phyloP scores from a whole-genome alignment of 2,329 filamentous ascomycete species.

The Rutstroemia sydowiana region DNA sequence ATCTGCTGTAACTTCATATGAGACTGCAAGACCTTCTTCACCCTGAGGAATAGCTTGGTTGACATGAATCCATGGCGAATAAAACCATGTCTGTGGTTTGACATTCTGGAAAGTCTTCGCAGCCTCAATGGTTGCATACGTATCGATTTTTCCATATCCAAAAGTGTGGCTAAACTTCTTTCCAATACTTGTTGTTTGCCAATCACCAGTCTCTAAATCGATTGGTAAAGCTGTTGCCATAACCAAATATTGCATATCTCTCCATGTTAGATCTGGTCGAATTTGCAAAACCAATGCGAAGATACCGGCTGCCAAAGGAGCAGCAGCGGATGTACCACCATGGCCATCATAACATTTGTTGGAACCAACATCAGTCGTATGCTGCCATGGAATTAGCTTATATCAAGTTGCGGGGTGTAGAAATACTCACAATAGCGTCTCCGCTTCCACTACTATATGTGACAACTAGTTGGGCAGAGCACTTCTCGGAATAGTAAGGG shows the following conservation, averaged over 20 bases:
- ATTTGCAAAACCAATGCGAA: conserved; percentile 81
- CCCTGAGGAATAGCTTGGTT: conserved; percentile 82
- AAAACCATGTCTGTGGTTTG: conserved; percentile 93
- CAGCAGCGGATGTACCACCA: conserved; percentile 91
- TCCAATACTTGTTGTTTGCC: conserved; percentile 74
- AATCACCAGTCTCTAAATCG: conserved; percentile 65
- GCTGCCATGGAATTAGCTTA: conserved; percentile 37
- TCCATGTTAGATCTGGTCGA: conserved; percentile 83
- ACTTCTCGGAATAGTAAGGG: conserved; percentile 93
- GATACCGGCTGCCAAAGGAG: conserved; percentile 84
- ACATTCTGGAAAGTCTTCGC: conserved; percentile 82
- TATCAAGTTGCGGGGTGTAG: neutral
- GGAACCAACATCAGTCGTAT: conserved; percentile 88
- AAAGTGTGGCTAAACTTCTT: conserved; percentile 90
- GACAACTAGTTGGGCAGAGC: conserved; percentile 90
- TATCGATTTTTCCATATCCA: conserved; percentile 93
- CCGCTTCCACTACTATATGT: conserved; percentile 89
- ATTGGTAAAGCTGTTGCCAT: conserved; percentile 78
- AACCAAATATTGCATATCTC: conserved; percentile 88
- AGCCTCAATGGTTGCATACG: conserved; percentile 73
- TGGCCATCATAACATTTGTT: conserved; percentile 76
- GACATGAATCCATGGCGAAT: conserved; percentile 89
- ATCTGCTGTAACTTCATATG: conserved; percentile 73
- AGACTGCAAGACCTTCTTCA: conserved; percentile 66
- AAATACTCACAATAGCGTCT: conserved; percentile 63